These are phyloP conservation scores for Achaetomiella virescens DNA, from an alignment of 495 filamentous ascomycete genomes.

Conservation along the genomic window DNA sequence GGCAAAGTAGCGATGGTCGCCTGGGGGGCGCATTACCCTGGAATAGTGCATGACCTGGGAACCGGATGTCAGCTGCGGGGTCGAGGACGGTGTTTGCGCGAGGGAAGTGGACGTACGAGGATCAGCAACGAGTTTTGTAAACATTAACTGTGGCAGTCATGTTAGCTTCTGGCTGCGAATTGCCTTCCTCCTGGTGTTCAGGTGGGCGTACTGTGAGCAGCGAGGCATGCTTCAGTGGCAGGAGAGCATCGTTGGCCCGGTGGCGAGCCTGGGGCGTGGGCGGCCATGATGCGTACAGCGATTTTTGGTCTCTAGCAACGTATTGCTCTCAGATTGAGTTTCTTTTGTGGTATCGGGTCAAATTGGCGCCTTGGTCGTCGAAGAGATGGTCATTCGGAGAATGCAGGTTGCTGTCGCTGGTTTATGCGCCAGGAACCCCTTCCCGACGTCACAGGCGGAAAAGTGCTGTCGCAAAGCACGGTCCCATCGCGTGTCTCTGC, in stretches of 20 bases:
- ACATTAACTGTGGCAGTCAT: conserved; percentile 51
- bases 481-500: not conserved
- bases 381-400: not conserved
- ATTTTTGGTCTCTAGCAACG: no score
- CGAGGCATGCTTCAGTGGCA: conserved; percentile 71
- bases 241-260: conserved; percentile 46
- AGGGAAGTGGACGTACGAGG: conserved; percentile 45
- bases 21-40: conserved; percentile 75
- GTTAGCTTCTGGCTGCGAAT: conserved; percentile 23
- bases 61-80: conserved; percentile 11
- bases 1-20: conserved; percentile 80
- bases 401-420: not conserved
- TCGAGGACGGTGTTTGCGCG: not conserved
- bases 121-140: conserved; percentile 77
- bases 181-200: conserved; percentile 13
- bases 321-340: not conserved
- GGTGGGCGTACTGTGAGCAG: conserved; percentile 59
- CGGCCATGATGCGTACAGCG: conserved; percentile 26
- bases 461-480: not conserved
- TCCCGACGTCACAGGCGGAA: not conserved
- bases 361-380: not conserved
- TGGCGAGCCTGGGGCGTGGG: conserved; percentile 31
- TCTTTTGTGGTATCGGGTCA: not conserved
- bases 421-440: not conserved
- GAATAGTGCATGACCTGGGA: conserved; percentile 84